phyloP scores from a whole-genome alignment of 129 eudicot species.

The Centella asiatica region DNA sequence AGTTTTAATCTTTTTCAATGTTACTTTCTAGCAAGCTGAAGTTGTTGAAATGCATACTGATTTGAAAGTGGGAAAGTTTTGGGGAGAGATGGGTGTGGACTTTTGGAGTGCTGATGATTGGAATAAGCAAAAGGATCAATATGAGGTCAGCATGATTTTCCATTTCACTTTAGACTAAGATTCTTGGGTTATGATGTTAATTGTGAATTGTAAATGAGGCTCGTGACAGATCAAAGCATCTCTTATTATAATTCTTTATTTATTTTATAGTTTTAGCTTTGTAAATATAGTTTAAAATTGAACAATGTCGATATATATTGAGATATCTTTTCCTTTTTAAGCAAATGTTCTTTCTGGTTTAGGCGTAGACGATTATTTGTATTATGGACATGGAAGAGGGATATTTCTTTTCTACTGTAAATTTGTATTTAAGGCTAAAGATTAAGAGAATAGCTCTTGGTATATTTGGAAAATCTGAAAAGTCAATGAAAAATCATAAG shows the following conservation, averaged over 20 bases:
- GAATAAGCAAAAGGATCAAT: slow-evolving; percentile 43
- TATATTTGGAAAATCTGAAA: background rate
- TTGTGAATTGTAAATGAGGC: background rate
- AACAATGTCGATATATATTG: no score
- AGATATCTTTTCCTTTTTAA: no score
- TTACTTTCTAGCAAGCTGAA: slow-evolving; percentile 57
- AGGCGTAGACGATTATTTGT: no score
- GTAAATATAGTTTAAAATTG: no score
- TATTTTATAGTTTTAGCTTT: no score
- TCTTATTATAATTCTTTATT: no score
- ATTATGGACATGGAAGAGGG: background rate
- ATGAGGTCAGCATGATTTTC: slow-evolving; percentile 45
- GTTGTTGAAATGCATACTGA: slow-evolving; percentile 50
- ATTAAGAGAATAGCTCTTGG: background rate
- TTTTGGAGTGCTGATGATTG: slow-evolving; percentile 73
- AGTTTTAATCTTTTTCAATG: background rate
- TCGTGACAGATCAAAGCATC: background rate
- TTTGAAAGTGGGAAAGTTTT: slow-evolving; percentile 75
- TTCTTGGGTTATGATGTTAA: no score
- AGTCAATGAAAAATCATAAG: no score
- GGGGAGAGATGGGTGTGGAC: slow-evolving; percentile 89
- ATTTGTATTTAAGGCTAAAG: background rate
- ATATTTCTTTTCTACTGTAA: background rate
- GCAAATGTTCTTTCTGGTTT: no score
- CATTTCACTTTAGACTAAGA: background rate